Evolutionary conservation across 495 filamentous ascomycete species (phyloP).

Genomic region (Talaromyces thailandensis): DNA sequence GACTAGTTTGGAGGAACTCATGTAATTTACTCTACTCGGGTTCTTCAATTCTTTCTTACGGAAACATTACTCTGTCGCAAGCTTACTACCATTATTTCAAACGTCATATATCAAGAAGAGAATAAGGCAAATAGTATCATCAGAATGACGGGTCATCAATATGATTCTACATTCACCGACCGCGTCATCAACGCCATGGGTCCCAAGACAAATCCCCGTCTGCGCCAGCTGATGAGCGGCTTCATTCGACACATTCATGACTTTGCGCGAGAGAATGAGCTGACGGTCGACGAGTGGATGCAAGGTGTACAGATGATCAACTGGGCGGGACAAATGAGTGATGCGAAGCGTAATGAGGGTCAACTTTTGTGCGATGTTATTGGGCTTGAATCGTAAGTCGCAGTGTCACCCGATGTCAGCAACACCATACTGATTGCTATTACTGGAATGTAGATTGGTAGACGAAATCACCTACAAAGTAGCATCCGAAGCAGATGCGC

Average conservation of each 20-base stretch:
- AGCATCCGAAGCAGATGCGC: constrained; percentile 40
- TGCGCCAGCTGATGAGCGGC: constrained; percentile 53
- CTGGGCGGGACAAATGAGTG: constrained; percentile 45
- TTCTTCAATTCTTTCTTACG: background rate
- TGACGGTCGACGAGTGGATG: constrained; percentile 76
- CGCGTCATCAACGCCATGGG: constrained; percentile 68
- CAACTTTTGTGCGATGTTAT: constrained; percentile 73
- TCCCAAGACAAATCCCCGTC: constrained; percentile 59
- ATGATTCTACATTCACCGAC: constrained; percentile 71
- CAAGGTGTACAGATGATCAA: constrained; percentile 57
- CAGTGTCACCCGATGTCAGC: background rate
- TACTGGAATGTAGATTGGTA: constrained; percentile 30
- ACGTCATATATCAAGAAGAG: background rate
- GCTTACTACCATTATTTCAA: background rate
- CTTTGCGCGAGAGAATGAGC: constrained; percentile 73
- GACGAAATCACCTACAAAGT: constrained; percentile 71
- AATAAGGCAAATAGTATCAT: background rate
- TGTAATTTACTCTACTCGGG: background rate
- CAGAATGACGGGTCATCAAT: constrained; percentile 33
- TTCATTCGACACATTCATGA: constrained; percentile 74
- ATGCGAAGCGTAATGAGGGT: constrained; percentile 60
- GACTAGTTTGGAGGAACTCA: background rate
- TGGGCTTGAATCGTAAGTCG: constrained; percentile 66
- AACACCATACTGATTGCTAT: background rate
- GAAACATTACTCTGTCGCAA: background rate